Base-by-base conservation (phyloP, 441 rosid species). In the Pelargonium australe region DNA sequence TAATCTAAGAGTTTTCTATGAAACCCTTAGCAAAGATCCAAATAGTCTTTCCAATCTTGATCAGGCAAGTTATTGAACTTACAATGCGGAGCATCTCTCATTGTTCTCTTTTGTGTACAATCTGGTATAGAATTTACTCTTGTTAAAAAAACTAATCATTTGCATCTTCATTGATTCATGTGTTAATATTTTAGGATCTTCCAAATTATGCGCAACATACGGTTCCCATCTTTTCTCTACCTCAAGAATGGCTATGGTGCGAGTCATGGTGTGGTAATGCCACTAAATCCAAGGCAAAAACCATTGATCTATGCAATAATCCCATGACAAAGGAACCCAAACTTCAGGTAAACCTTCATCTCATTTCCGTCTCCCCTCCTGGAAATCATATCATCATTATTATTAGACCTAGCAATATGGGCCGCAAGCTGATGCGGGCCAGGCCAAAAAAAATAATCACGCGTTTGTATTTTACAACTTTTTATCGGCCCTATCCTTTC, bases 291-390 rank as follows among this genome's bases (percentile, higher is more conserved):
- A 92, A 78, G 78, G 99, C 99, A 62, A 95, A 88, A 77, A 95
- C 99, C 20, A 90, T 95, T 47, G 99, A 95, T 77, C 95, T 95
- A 72, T 92, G 99, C 91, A 92, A 95, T 78, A 95, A 95, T 81
- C 99, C 97, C 58, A 95, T 92, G 99, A 95, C 98, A 44, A 95
- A 95, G 78, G 99, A 95, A 77, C 99, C 99, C 65, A 95, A 95
- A 77, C 97, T 95, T 79, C 87, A 92, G 95, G 99, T 89, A 73
- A 68, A 28, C 7, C 11, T 5, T 37, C 25, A 11, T 14, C 7
- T 40, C 49, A 31, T 14, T n/a, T 4, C 7, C 1, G 14, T 47
- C 55, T 47, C 13, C 37, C 37, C 37, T 31, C 37, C 3, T 31
- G 37, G 37, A 31, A 31, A 31, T 31, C 31, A 25, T 25, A 25